Conservation (phyloP, 148 eudicot genomes). For the Fallopia convolvulus region DNA sequence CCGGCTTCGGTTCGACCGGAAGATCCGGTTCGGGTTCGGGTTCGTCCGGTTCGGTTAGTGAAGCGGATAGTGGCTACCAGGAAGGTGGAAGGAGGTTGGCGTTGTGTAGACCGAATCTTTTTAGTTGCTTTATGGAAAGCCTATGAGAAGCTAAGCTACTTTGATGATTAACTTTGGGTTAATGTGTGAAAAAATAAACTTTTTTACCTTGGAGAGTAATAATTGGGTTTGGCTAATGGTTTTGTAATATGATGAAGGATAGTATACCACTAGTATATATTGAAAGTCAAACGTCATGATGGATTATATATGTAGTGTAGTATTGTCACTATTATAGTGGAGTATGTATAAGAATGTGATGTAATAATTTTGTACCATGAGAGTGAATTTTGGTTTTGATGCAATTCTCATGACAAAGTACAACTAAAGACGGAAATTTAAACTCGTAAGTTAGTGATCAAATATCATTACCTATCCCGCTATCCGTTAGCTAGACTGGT, state of each 20-base stretch:
- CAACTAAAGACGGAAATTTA: too few relatives aligned
- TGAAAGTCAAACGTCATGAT: background rate
- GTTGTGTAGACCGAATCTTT: background rate
- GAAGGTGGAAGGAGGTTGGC: background rate
- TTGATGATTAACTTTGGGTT: background rate
- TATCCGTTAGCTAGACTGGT: too few relatives aligned
- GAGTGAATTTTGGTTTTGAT: too few relatives aligned
- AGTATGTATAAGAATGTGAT: background rate
- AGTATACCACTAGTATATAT: background rate
- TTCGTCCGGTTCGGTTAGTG: conserved; percentile 2
- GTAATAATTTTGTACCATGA: background rate
- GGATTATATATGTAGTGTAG: background rate
- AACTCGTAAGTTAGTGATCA: too few relatives aligned
- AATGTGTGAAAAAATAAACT: background rate
- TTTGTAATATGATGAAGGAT: too few relatives aligned
- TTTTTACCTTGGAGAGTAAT: background rate
- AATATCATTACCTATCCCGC: too few relatives aligned
- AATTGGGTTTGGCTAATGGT: background rate
- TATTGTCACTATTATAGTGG: background rate
- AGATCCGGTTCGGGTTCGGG: conserved; percentile 7
- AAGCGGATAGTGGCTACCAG: background rate
- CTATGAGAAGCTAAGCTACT: background rate
- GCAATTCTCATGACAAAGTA: too few relatives aligned
- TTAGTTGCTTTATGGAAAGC: conserved; percentile 7
- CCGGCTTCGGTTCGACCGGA: background rate